Evolutionary conservation across 2,329 filamentous ascomycete species (phyloP).

Genomic region (Fusarium sp.): DNA sequence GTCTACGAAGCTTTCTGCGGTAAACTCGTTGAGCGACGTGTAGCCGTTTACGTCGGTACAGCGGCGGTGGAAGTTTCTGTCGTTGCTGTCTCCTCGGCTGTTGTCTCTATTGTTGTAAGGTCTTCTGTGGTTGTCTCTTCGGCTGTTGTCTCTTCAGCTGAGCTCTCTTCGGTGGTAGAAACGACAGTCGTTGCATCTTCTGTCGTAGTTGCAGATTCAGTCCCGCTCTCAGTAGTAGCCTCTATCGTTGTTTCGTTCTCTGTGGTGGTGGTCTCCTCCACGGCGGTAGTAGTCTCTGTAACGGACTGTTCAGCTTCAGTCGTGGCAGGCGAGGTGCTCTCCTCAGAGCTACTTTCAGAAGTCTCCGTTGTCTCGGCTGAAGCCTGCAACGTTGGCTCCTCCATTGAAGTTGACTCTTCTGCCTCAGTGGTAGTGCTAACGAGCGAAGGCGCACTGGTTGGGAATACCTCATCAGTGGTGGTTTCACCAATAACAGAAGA

Average conservation of each 20-base stretch:
- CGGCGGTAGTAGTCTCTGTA: neutral
- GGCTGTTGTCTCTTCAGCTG: neutral
- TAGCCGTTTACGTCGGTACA: no score
- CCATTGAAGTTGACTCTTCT: neutral
- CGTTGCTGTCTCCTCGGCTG: neutral
- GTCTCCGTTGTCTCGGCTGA: neutral
- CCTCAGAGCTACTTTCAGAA: neutral
- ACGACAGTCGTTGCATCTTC: neutral
- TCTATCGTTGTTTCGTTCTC: neutral
- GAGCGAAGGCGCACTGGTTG: neutral
- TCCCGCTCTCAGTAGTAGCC: neutral
- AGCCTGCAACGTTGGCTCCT: neutral
- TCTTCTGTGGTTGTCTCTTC: neutral
- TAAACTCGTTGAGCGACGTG: fast-evolving
- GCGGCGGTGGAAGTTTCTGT: neutral
- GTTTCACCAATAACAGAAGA: neutral
- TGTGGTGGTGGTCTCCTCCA: no score
- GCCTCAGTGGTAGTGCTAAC: neutral
- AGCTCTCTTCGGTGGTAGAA: neutral
- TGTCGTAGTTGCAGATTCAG: neutral
- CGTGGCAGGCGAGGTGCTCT: neutral
- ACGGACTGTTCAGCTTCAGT: neutral
- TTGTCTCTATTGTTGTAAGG: neutral
- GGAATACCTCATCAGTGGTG: neutral
- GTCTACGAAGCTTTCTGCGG: no score